These are phyloP conservation scores for Claviceps quebecensis DNA, from an alignment of 2,329 filamentous ascomycete genomes.

Conservation along the genomic window DNA sequence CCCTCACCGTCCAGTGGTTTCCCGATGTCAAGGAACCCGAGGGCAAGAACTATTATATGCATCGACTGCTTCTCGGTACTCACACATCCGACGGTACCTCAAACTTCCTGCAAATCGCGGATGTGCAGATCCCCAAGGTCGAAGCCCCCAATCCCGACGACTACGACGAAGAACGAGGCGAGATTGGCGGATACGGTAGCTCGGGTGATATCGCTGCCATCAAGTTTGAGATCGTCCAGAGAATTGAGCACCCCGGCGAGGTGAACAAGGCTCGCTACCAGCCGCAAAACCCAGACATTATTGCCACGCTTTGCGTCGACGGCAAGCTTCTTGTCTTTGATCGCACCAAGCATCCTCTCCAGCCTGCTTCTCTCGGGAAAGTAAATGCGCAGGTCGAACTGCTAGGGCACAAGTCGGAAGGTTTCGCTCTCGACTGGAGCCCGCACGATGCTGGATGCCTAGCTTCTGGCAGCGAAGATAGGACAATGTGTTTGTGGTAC, in stretches of 20 bases:
- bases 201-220: conserved; percentile 56
- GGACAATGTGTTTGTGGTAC: conserved; percentile 81
- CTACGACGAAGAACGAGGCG: conserved; percentile 82
- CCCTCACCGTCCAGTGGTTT: conserved; percentile 94
- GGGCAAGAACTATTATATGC: conserved; percentile 74
- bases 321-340: conserved; percentile 87
- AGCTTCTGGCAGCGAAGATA: conserved; percentile 82
- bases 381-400: conserved; percentile 76
- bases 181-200: conserved; percentile 86
- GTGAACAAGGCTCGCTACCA: conserved; percentile 98
- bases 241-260: conserved; percentile 90
- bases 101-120: conserved; percentile 90
- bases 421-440: conserved; percentile 88
- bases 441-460: conserved; percentile 70
- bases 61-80: conserved; percentile 84
- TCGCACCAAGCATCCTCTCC: conserved; percentile 77
- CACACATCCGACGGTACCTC: conserved; percentile 76
- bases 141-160: conserved; percentile 61
- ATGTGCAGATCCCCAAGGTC: conserved; percentile 80
- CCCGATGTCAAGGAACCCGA: conserved; percentile 82
- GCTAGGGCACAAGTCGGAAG: conserved; percentile 72
- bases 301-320: conserved; percentile 83
- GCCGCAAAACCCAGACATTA: conserved; percentile 92
- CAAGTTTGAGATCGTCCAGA: conserved; percentile 85
- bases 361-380: conserved; percentile 48